Evolutionary conservation across 768 basidiomycete genomes (phyloP), one percentile per base, ranked within the genome.

Genomic region (Suillus placidus): DNA sequence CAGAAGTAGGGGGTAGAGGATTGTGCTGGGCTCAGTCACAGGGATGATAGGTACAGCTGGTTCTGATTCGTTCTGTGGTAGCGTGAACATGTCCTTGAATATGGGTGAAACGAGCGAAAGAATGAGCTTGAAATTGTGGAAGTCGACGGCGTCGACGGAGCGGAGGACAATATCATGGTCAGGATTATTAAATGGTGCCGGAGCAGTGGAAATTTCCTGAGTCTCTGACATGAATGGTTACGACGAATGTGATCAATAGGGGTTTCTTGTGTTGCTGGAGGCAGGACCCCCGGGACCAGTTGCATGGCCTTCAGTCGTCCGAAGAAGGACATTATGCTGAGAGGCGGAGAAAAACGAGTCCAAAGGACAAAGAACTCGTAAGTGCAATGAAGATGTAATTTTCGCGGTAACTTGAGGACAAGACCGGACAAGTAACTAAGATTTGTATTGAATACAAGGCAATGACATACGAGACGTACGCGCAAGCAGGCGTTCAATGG

Each of bases 21-120:
- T 79, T 20, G 70, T 71, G 58, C 70, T 73, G 66, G 78, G 74
- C 70, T 84, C 84, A 43, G 78, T 66, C 76, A 83, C 78, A 35
- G 77, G 75, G 52, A 83, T 76, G 49, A 82, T 72, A 40, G 80
- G 75, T 16, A 76, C 68, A 7, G 67, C 73, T 35, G 10, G 57
- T 35, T 37, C 26, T 34, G 26, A 42, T 58, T 20, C 16, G 18
- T 26, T 10, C 51, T 72, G 69, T 7, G 73, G 72, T 23, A 74
- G 37, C 4, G 71, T 57, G 51, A 78, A 68, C 77, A 80, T 78
- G 45, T 6, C n/a, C 1, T 3, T 4, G 45, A 47, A 47, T 13
- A 78, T 57, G 5, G 77, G 71, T 2, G 80, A 80, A 6, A 71
- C 69, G 14, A 76, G 40, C 14, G 72, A 66, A 6, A 81, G 71